These are phyloP conservation scores for Clonostachys solani DNA, from an alignment of 2,329 filamentous ascomycete genomes.

Conservation along the genomic window DNA sequence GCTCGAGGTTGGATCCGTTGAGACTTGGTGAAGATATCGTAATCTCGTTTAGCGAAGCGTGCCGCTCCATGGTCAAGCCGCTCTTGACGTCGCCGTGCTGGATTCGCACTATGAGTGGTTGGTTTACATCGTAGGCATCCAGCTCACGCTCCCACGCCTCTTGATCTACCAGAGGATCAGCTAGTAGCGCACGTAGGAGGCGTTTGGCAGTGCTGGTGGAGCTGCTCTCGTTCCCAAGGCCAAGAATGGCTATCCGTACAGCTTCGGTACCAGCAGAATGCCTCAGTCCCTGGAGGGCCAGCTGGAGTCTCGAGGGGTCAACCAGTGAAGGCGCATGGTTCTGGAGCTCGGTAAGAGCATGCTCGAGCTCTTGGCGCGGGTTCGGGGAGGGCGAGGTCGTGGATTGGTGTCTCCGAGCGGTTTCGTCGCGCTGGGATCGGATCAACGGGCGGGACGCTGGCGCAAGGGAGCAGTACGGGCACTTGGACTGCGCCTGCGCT, in stretches of 20 bases:
- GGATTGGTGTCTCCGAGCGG: constrained; percentile 20
- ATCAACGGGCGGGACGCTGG: constrained; percentile 10
- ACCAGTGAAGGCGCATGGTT: constrained; percentile 56
- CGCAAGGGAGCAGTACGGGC: constrained; percentile 22
- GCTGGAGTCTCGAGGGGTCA: constrained; percentile 65
- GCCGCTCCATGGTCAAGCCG: constrained; percentile 18
- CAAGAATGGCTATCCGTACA: constrained; percentile 54
- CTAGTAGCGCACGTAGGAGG: constrained; percentile 65
- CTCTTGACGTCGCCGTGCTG: constrained; percentile 18
- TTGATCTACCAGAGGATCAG: constrained; percentile 62
- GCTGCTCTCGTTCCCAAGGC: constrained; percentile 31
- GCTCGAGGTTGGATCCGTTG: constrained; percentile 58
- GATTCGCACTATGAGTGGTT: constrained; percentile 62
- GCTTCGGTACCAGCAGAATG: constrained; percentile 52
- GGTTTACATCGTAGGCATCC: constrained; percentile 40
- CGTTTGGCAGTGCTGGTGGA: constrained; percentile 49
- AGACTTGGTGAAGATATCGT: constrained; percentile 59
- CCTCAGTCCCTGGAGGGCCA: constrained; percentile 63
- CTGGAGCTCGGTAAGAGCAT: constrained; percentile 55
- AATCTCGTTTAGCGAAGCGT: constrained; percentile 49
- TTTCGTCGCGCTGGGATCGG: constrained; percentile 9
- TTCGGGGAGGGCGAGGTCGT: constrained; percentile 17
- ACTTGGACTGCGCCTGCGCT: constrained; percentile 10
- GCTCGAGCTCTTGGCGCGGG: constrained; percentile 50
- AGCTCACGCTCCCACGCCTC: constrained; percentile 65